Evolutionary conservation across 768 basidiomycete genomes (phyloP).

Genomic region (Amanita polypyramis): DNA sequence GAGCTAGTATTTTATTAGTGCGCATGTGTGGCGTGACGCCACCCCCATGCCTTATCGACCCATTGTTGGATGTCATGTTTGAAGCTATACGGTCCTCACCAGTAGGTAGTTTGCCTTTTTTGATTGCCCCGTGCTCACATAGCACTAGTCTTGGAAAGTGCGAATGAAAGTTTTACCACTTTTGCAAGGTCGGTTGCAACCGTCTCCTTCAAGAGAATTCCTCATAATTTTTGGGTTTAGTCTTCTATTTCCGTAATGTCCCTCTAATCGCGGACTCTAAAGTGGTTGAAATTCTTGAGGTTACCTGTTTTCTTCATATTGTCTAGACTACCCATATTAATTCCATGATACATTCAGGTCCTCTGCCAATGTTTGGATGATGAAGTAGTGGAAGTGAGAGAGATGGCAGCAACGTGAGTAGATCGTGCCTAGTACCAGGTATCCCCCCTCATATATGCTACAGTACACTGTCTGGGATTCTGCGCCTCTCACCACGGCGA

Average conservation of each 20-base stretch:
- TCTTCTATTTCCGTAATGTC: constrained; percentile 84
- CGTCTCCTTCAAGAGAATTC: background rate
- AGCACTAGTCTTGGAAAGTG: constrained; percentile 70
- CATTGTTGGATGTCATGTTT: constrained; percentile 64
- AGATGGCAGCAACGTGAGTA: constrained; percentile 77
- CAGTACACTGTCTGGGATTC: constrained; percentile 73
- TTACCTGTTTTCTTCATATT: constrained; percentile 17
- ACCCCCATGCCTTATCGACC: constrained; percentile 55
- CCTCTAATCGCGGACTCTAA: constrained; percentile 70
- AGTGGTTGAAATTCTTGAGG: constrained; percentile 75
- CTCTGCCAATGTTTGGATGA: constrained; percentile 77
- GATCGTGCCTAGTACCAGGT: background rate
- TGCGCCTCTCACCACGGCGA: constrained; percentile 70
- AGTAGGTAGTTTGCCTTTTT: constrained; percentile 28
- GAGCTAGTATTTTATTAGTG: constrained; percentile 62
- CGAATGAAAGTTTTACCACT: constrained; percentile 80
- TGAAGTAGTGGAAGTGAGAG: constrained; percentile 81
- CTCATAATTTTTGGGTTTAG: constrained; percentile 21
- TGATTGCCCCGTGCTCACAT: constrained; percentile 5
- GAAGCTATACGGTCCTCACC: constrained; percentile 66
- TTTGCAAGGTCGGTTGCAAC: constrained; percentile 46
- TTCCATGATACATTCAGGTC: constrained; percentile 30
- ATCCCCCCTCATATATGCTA: background rate
- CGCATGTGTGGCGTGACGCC: constrained; percentile 83
- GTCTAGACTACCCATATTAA: background rate